Percentiles rank a stretch among this genome's conserved stretches.
Conservation (phyloP, 129 eudicot species). For the Rutidosis leptorrhynchoides region DNA sequence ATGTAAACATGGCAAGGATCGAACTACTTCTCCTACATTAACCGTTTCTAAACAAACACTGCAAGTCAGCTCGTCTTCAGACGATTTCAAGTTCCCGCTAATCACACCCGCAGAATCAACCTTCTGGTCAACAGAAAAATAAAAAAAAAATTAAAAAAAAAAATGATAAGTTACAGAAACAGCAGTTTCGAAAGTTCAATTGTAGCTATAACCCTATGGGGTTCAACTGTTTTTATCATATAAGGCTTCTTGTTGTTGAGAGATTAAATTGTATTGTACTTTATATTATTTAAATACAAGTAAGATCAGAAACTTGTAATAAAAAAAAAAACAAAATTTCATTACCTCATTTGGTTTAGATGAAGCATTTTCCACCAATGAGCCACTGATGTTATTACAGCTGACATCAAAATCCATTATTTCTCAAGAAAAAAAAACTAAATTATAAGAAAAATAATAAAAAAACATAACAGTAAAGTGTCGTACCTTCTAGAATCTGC, state of each 20-base stretch:
- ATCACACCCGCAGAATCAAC: constrained; percentile 43
- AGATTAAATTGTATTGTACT: too few relatives aligned
- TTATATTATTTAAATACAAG: too few relatives aligned
- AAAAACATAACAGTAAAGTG: not conserved
- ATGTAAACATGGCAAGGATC: constrained; percentile 93
- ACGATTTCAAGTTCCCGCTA: constrained; percentile 37
- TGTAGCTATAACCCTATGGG: too few relatives aligned
- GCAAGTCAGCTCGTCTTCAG: constrained; percentile 83
- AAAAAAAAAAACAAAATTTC: constrained; percentile 10
- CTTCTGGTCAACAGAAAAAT: constrained; percentile 54
- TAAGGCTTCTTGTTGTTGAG: too few relatives aligned
- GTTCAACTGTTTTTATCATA: too few relatives aligned
- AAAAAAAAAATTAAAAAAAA: too few relatives aligned
- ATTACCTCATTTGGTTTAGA: constrained; percentile 39
- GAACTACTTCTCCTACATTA: constrained; percentile 67
- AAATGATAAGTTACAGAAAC: not conserved
- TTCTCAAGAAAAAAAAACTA: not conserved
- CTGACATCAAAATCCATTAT: not conserved
- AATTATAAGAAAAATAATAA: too few relatives aligned
- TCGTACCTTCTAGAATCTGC: constrained; percentile 23
- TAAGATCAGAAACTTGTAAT: too few relatives aligned
- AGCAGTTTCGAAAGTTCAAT: constrained; percentile 2
- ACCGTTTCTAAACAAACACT: constrained; percentile 97
- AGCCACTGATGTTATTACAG: constrained; percentile 6
- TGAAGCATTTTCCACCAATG: constrained; percentile 25